These are phyloP conservation scores for Boletus patriciae DNA, from an alignment of 768 basidiomycete genomes.

Conservation along the genomic window DNA sequence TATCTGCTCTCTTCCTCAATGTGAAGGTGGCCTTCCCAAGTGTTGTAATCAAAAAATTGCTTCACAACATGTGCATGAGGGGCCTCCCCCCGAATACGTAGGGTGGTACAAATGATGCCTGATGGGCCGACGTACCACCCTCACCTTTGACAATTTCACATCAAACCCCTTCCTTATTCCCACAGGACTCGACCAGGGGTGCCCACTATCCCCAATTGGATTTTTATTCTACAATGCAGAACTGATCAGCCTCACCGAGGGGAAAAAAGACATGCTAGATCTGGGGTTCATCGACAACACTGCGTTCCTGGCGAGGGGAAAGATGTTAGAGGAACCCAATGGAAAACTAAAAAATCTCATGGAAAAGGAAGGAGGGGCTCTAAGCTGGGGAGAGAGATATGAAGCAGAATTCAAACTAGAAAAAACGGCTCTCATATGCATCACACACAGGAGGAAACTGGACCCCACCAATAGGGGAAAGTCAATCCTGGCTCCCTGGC, in stretches of 20 bases:
- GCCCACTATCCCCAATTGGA: constrained; percentile 27
- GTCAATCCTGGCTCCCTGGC: fast-evolving
- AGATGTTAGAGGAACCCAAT: background rate
- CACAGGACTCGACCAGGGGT: constrained; percentile 34
- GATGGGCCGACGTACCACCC: background rate
- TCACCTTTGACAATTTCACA: constrained; percentile 28
- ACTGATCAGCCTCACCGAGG: constrained; percentile 6
- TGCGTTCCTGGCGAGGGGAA: background rate
- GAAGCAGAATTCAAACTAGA: background rate
- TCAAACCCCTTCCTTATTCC: constrained; percentile 17
- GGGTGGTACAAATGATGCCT: background rate
- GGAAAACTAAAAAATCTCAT: background rate
- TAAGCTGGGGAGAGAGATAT: no score
- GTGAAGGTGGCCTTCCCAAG: background rate
- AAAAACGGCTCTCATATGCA: background rate
- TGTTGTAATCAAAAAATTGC: no score
- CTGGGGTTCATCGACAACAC: constrained; percentile 10
- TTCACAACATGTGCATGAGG: background rate
- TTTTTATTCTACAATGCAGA: constrained; percentile 33
- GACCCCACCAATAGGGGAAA: no score
- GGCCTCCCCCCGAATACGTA: background rate
- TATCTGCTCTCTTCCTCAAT: background rate
- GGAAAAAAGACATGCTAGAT: background rate
- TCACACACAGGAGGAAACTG: no score
- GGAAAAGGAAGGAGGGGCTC: no score